A percentile compares a stretch with the other conserved stretches of the same genome.
Evolutionary conservation across 2,329 filamentous ascomycete species (phyloP).

Genomic region (Calonectria crousiana): DNA sequence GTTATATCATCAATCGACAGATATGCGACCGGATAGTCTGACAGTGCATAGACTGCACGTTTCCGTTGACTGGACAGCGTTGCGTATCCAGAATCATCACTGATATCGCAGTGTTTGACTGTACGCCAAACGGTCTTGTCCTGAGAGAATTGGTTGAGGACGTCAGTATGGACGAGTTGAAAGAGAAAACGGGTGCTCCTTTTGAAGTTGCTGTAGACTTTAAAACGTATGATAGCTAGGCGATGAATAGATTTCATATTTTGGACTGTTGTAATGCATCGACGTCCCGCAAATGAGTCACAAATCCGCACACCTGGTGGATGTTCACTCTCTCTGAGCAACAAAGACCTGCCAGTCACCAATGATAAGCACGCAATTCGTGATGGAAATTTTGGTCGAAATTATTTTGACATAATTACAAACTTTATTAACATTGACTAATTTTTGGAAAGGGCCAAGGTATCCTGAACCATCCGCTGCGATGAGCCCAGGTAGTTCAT

Average conservation of each 20-base stretch:
- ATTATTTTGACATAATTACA: neutral
- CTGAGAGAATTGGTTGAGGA: neutral
- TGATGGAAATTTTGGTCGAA: neutral
- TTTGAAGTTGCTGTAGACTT: neutral
- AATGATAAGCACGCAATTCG: too few species aligned
- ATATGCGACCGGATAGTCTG: neutral
- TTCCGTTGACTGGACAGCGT: neutral
- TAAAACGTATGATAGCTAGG: neutral
- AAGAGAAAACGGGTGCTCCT: neutral
- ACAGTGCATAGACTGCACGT: neutral
- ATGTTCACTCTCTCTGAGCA: too few species aligned
- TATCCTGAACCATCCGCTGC: neutral
- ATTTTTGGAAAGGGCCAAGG: neutral
- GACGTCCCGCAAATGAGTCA: too few species aligned
- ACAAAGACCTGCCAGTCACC: too few species aligned
- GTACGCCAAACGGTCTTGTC: neutral
- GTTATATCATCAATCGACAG: neutral
- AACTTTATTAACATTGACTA: neutral
- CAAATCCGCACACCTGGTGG: too few species aligned
- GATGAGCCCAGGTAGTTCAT: constrained; percentile 3
- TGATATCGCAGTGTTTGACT: neutral
- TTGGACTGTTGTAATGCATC: neutral
- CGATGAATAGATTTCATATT: too few species aligned
- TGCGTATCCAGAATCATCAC: neutral
- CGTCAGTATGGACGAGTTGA: neutral